Base-by-base conservation (phyloP, 257 asterid species). In the Primulina tabacum region DNA sequence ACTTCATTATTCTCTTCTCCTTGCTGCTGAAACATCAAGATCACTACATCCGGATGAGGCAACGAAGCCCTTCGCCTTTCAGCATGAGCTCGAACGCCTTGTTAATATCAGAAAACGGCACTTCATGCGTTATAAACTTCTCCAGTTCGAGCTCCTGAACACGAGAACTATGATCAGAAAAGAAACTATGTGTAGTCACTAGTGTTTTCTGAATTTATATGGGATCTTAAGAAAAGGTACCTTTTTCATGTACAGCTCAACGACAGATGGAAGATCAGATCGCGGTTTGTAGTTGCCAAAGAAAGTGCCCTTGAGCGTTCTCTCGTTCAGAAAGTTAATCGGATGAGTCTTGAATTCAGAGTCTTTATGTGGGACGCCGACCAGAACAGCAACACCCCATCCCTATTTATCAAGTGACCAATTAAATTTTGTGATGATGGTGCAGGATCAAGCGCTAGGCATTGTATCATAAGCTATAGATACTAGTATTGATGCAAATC, bases 381-480 rank as follows among this genome's bases (percentile, higher is more conserved):
- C 95, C 4, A 89, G 89, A 33, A 89, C 94, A 37, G 94, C 96
- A 60, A 90, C 97, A 2, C 95, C 95, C 97, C 93, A 88, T 50
- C 92, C 93, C 91, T 81, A 60, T 52, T 2, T 43, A 43, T 43
- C 6, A 43, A 43, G 53, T 43, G 50, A 43, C 6, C 53, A 11
- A 43, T 43, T 43, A 11, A 43, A 43, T 38, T 38, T 38, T 38
- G 50, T 38, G 50, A 38, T 38, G 0, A 38, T 10, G 6, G 50
- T 8, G 2, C 4, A 38, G 12, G 50, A 38, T 38, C 50, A 38
- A 38, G 10, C 16, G 10, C 50, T 38, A 38, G 50, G 12, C 50
- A 2, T 9, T 38, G 14, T 38, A 8, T 38, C 50, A 38, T 9
- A 38, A 8, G 12, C 14, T 38, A 38, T 10, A 38, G 50, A 8